Evolutionary conservation across 78 protist genomes (phyloP).

Genomic region (Anaeramoeba flamelloides): DNA sequence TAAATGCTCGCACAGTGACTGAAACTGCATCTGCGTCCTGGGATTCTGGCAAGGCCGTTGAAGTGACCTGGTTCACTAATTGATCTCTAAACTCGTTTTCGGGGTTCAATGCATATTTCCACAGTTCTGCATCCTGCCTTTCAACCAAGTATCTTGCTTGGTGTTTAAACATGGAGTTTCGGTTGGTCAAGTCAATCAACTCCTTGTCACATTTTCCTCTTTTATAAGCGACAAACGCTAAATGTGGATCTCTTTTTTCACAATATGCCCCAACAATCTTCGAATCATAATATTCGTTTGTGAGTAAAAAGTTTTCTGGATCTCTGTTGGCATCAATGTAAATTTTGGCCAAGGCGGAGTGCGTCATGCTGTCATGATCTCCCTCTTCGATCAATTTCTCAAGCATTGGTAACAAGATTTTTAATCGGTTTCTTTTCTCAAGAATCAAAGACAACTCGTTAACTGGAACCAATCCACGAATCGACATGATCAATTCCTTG

Average conservation of each 20-base stretch:
- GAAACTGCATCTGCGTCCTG: constrained; percentile 77
- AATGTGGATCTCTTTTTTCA: constrained; percentile 96
- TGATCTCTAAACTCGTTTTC: constrained; percentile 52
- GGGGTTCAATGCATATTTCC: constrained; percentile 75
- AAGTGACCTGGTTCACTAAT: constrained; percentile 67
- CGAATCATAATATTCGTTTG: constrained; percentile 59
- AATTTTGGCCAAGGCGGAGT: constrained; percentile 96
- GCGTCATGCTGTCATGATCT: no score
- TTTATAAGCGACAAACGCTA: constrained; percentile 41
- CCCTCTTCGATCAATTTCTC: constrained; percentile 71
- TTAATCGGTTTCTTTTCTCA: constrained; percentile 88
- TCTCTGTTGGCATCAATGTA: constrained; percentile 73
- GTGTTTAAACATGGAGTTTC: constrained; percentile 77
- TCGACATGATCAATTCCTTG: constrained; percentile 48
- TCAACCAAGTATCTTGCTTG: constrained; percentile 85
- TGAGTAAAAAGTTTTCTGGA: constrained; percentile 78
- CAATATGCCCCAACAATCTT: no score
- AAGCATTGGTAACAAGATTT: constrained; percentile 83
- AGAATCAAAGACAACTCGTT: constrained; percentile 75
- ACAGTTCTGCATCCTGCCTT: constrained; percentile 92
- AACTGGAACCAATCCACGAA: constrained; percentile 60
- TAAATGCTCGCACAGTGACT: constrained; percentile 91
- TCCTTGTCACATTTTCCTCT: constrained; percentile 83
- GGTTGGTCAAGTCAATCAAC: constrained; percentile 79
- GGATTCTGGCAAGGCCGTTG: constrained; percentile 84